Evolutionary conservation across 495 filamentous ascomycete species (phyloP), one percentile per base, ranked within the genome.

Genomic region (Pyrenopolyporus hunteri): DNA sequence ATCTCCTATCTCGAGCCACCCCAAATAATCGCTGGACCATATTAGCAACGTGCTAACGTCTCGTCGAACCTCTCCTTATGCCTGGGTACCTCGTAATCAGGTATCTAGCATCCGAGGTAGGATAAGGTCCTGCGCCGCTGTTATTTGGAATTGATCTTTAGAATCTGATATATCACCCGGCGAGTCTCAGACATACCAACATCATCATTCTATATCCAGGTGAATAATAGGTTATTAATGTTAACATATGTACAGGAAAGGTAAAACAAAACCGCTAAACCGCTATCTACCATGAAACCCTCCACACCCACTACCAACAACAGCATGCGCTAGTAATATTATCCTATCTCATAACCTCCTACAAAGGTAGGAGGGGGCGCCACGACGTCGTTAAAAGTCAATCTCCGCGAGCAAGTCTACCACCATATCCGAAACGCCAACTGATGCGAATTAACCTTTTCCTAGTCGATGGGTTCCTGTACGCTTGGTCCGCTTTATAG

Each of bases 161-260:
- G n/a, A n/a, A n/a, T n/a, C n/a, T n/a, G n/a, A n/a, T n/a, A n/a
- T n/a, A n/a, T n/a, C n/a, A n/a, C n/a, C n/a, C n/a, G n/a, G n/a
- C n/a, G n/a, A n/a, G n/a, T n/a, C n/a, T n/a, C n/a, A n/a, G n/a
- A n/a, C n/a, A n/a, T n/a, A n/a, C n/a, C n/a, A n/a, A n/a, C n/a
- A n/a, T n/a, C n/a, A n/a, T n/a, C n/a, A n/a, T n/a, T n/a, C n/a
- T n/a, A n/a, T n/a, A n/a, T n/a, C n/a, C n/a, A n/a, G n/a, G n/a
- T 42, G 19, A 22, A 19, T 22, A 22, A 42, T n/a, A 23, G 10
- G 19, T 9, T 4, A 31, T 62, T 44, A 62, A 37, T 4, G 1
- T 11, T n/a, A 25, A 50, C 26, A 20, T 54, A 64, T 57, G 17
- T 50, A 58, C 53, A 64, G 6, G 42, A 57, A 23, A 22, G 3